Evolutionary conservation across 2,329 filamentous ascomycete species (phyloP), one percentile per base, ranked within the genome.

Genomic region (Trichoderma semiorbis): DNA sequence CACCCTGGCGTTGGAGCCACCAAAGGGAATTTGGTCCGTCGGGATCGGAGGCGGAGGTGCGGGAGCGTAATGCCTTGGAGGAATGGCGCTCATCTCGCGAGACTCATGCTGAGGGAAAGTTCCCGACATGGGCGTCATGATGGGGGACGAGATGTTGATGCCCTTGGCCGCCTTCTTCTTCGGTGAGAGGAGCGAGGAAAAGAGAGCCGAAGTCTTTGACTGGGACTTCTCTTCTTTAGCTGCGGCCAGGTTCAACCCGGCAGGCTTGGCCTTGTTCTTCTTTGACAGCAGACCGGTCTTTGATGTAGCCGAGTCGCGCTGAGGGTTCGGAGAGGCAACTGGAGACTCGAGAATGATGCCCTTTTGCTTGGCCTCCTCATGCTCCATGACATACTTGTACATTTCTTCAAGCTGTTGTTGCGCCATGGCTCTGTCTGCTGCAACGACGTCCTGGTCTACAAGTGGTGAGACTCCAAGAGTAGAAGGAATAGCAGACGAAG

Each of bases 371-470:
- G 89, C 89, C 72, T 88, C 89, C 78, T 98, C 95, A 76, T 97
- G 93, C 80, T 94, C 93, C 90, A 97, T 92, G 74, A 97, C 95
- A 75, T 94, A 92, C 73, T 91, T 94, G 82, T 98, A 98, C 80
- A 98, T 90, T 77, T 93, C 90, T 80, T 97, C 94, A 81, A 98
- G 90, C 80, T 97, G 93, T 75, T 91, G 86, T 80, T 96, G 91
- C 74, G 93, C 90, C 84, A 91, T 91, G 78, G 88, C 86, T 79
- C 88, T 89, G 81, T 97, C 93, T 73, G 89, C 87, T 72, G 91
- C 88, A 28, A 98, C 87, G 18, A 97, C 88, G 72, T 87, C 87
- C 72, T 92, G 90, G 80, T 98, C 94, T 72, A 98, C 93, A 26
- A 89, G 90, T 18, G 87, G 87, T 72, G 93, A 89, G 72, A 91